phyloP scores from a whole-genome alignment of 139 green algal genomes.

The Eudorina sp. region DNA sequence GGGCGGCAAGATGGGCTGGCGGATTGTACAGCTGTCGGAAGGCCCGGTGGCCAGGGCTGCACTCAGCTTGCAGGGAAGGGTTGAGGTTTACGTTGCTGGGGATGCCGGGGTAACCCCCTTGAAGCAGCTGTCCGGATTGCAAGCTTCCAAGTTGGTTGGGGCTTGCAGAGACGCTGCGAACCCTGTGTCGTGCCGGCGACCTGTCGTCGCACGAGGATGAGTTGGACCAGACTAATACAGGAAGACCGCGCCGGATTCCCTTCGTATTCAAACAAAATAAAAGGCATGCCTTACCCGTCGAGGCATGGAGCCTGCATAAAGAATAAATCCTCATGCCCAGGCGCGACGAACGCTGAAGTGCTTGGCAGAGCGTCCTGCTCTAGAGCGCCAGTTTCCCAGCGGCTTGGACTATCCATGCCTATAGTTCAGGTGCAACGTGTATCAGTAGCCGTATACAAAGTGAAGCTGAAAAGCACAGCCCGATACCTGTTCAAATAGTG shows the following conservation, averaged over 20 bases:
- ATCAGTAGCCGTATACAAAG: too few relatives aligned
- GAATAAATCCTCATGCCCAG: conserved; percentile 9
- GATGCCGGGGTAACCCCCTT: not conserved
- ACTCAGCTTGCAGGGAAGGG: not conserved
- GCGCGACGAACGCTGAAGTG: not conserved
- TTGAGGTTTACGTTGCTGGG: not conserved
- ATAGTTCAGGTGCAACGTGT: too few relatives aligned
- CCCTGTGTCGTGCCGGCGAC: not conserved
- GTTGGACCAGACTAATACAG: too few relatives aligned
- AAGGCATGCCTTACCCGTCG: conserved; percentile 1
- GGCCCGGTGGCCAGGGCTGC: not conserved
- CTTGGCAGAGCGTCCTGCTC: not conserved
- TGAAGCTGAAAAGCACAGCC: too few relatives aligned
- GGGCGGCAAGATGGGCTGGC: not conserved
- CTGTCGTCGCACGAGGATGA: not conserved
- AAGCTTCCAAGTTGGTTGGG: not conserved
- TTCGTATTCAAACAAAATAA: too few relatives aligned
- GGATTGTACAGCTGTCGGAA: not conserved
- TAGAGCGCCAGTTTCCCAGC: not conserved
- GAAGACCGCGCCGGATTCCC: too few relatives aligned
- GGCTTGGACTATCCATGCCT: not conserved
- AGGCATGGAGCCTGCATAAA: not conserved
- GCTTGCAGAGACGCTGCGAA: not conserved
- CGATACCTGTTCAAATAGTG: too few relatives aligned
- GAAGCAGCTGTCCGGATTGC: not conserved